A percentile compares a stretch with the other conserved stretches of the same genome.
These are phyloP conservation scores for Gossypium turneri DNA, from an alignment of 345 rosid species.

Conservation along the genomic window DNA sequence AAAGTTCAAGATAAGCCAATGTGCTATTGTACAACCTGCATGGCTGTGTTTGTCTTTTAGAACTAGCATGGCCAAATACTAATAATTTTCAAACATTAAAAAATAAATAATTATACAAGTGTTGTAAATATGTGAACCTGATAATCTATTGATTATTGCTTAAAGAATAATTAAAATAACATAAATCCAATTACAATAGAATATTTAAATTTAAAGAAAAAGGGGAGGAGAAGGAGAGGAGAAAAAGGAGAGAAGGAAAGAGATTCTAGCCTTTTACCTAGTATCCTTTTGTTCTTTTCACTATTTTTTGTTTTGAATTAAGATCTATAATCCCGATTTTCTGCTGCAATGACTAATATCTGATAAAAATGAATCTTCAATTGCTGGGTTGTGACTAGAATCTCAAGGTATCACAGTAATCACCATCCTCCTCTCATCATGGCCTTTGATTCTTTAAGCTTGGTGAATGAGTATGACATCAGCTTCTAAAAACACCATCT, in stretches of 20 bases:
- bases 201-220: background rate
- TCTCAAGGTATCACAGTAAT: background rate
- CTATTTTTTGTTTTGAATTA: background rate
- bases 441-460: too few species aligned
- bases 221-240: background rate
- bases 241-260: background rate
- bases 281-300: background rate
- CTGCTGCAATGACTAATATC: background rate
- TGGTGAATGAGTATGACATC: too few species aligned
- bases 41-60: background rate
- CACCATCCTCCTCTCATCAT: background rate
- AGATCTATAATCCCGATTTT: background rate
- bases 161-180: background rate
- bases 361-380: background rate
- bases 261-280: background rate
- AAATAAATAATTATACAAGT: background rate
- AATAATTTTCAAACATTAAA: background rate
- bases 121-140: background rate
- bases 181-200: background rate
- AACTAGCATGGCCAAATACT: background rate
- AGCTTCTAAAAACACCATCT: too few species aligned
- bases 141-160: slow-evolving; percentile 1
- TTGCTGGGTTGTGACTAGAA: background rate
- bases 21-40: background rate
- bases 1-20: background rate